Base-by-base conservation (phyloP, 2,329 filamentous ascomycete genomes). In the Phialocephala subalpina region DNA sequence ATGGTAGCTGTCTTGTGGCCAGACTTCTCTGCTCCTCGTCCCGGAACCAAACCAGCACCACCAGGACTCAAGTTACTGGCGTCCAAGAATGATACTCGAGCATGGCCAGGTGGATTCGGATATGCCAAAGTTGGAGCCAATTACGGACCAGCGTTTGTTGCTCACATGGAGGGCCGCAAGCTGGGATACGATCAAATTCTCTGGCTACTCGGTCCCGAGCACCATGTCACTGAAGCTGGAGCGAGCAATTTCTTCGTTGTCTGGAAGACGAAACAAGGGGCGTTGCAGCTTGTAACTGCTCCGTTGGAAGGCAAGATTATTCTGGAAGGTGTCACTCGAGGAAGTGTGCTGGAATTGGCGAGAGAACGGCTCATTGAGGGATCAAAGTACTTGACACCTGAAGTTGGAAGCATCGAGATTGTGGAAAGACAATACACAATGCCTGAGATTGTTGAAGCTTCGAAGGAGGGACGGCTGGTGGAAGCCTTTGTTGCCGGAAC, bases 91-190 rank as follows among this genome's bases (percentile, higher is more conserved):
- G 92, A 97, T 79, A 92, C 90, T 64, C 91, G 94, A 71, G 94
- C 94, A 14, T 97, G 94, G 94, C 93, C 93, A 25, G 94, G 94
- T 70, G 94, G 94, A 3, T 97, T 97, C 78, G 94, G 94, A 2
- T 94, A 92, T 76, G 93, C 94, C 67, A 97, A 97, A 82, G 87
- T 97, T 38, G 94, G 94, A 63, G 94, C 94, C 66, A 97, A 97
- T 83, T 97, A 97, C 79, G 94, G 94, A 0, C 94, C 94, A 18
- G 89, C 88, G 12, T 86, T 97, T 63, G 83, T 93, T 47, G 91
- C 92, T 8, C 93, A 94, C 55, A 86, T 57, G 70, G 91, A 94
- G 78, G 94, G 94, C 3, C 82, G 89, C 63, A 82, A 82, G 16
- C 80, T 86, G 38, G 94, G 94, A 0, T 97, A 88, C 80, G 88